Evolutionary conservation across 768 basidiomycete genomes (phyloP).

Genomic region (Neoboletus magnificus): DNA sequence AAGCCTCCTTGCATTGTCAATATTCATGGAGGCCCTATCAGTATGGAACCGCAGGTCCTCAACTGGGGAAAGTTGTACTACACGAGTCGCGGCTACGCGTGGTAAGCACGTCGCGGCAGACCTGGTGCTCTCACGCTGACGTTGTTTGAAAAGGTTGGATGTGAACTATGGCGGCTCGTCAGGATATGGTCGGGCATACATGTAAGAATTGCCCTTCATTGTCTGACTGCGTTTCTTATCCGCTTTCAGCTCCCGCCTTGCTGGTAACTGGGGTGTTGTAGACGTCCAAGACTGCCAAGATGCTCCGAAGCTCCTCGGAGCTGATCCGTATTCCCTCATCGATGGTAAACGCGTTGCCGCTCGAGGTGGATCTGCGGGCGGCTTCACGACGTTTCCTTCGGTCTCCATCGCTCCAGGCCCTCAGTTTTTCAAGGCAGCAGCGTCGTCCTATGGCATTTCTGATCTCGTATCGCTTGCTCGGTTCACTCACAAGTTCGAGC

Average conservation of each 20-base stretch:
- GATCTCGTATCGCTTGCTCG: constrained; percentile 55
- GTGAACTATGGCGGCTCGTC: constrained; percentile 78
- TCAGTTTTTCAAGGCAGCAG: constrained; percentile 55
- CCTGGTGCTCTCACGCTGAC: not conserved
- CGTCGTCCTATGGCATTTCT: constrained; percentile 66
- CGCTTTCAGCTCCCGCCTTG: constrained; percentile 44
- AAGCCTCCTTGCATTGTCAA: constrained; percentile 65
- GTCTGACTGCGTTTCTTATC: not conserved
- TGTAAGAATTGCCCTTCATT: constrained; percentile 26
- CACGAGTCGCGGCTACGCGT: constrained; percentile 71
- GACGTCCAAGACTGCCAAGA: constrained; percentile 64
- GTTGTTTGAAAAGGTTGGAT: constrained; percentile 46
- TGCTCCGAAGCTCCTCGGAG: constrained; percentile 51
- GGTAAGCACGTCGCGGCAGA: constrained; percentile 38
- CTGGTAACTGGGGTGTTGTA: constrained; percentile 67
- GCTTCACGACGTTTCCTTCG: constrained; percentile 59
- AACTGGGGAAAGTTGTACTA: constrained; percentile 59
- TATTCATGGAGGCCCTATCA: constrained; percentile 74
- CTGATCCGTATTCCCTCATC: constrained; percentile 47
- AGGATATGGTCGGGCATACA: constrained; percentile 69
- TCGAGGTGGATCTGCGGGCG: constrained; percentile 72
- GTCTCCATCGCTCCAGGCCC: constrained; percentile 41
- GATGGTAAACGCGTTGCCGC: constrained; percentile 65
- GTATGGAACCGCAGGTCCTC: constrained; percentile 43
- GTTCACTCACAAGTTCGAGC: constrained; percentile 74